Evolutionary conservation across 306 rosid genomes (phyloP).

Genomic region (Acacia melanoxylon): DNA sequence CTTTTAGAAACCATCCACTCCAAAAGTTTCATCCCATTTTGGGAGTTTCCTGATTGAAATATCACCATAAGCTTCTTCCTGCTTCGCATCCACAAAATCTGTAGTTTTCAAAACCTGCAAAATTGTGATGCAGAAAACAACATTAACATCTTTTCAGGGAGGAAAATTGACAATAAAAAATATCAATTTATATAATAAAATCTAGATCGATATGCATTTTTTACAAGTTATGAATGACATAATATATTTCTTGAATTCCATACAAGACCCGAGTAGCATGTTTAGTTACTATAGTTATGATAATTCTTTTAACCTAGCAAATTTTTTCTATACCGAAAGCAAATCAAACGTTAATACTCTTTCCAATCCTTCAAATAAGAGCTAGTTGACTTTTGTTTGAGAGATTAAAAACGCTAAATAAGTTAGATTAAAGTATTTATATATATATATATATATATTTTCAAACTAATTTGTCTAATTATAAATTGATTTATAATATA

Average conservation of each 20-base stretch:
- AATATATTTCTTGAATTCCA: background rate
- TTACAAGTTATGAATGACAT: background rate
- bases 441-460: no score
- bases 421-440: no score
- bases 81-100: conserved; percentile 51
- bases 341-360: background rate
- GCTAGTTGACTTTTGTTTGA: no score
- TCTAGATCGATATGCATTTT: background rate
- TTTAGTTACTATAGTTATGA: background rate
- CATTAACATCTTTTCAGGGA: background rate
- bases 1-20: background rate
- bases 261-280: background rate
- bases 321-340: background rate
- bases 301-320: background rate
- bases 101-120: conserved; percentile 57
- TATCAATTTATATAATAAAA: background rate
- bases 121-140: background rate
- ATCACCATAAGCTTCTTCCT: conserved; percentile 50
- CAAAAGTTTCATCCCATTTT: conserved; percentile 42
- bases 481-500: no score
- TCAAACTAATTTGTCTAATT: no score
- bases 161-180: background rate
- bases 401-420: no score
- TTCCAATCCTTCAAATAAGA: no score
- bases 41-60: conserved; percentile 41